Conservation (phyloP, 257 asterid species). For the Solanum chilense region DNA sequence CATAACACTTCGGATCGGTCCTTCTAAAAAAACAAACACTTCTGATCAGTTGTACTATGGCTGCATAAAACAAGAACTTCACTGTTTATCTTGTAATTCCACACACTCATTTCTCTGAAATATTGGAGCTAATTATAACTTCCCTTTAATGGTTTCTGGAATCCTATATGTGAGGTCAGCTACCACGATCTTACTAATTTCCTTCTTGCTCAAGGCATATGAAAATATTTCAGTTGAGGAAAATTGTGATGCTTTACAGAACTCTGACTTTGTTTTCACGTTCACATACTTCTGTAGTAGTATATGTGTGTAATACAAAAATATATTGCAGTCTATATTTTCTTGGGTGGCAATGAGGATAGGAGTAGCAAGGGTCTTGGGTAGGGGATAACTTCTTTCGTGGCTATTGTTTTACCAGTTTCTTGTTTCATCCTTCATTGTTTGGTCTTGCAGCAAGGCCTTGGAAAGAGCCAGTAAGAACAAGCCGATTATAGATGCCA, state of each 20-base stretch:
- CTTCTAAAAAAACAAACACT: too few species aligned
- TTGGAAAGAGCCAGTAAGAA: constrained; percentile 78
- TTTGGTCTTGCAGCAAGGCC: constrained; percentile 67
- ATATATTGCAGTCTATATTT: not conserved
- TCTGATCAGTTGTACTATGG: not conserved
- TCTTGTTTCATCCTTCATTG: not conserved
- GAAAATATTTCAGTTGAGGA: not conserved
- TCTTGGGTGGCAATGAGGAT: not conserved
- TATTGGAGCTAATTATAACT: not conserved
- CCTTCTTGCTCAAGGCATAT: not conserved
- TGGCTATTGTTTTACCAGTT: not conserved
- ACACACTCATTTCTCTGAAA: not conserved
- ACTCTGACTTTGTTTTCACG: too few species aligned
- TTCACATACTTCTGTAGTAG: too few species aligned
- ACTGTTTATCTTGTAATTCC: not conserved
- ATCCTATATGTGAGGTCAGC: not conserved
- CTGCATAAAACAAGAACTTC: not conserved
- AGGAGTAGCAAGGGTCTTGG: not conserved
- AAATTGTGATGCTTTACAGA: not conserved
- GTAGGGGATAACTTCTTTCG: not conserved
- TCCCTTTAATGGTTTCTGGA: not conserved
- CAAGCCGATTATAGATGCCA: constrained; percentile 53
- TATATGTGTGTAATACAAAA: not conserved
- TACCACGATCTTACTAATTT: not conserved
- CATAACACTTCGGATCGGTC: not conserved